A percentile compares a stretch with the other conserved stretches of the same genome.
Evolutionary conservation across 306 rosid genomes (phyloP).

Genomic region (Prunus dulcis): DNA sequence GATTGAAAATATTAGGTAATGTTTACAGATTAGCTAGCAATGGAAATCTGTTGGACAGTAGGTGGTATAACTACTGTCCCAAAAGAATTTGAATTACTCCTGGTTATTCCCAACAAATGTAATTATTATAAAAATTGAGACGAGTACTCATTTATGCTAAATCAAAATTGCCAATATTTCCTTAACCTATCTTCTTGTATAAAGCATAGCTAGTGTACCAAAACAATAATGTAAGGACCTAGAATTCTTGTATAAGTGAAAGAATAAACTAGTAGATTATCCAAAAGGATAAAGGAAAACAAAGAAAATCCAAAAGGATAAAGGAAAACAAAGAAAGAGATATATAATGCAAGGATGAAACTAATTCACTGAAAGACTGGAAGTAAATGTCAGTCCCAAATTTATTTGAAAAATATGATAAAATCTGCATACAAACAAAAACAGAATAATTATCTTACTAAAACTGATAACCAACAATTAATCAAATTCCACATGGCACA

Average conservation of each 20-base stretch:
- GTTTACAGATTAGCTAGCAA: background rate
- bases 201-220: background rate
- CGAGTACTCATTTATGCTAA: background rate
- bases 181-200: background rate
- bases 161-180: background rate
- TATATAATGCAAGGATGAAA: background rate
- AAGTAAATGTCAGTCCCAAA: background rate
- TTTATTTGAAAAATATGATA: background rate
- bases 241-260: background rate
- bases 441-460: background rate
- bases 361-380: background rate
- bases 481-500: background rate
- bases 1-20: background rate
- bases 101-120: background rate
- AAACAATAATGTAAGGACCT: slow-evolving; percentile 3
- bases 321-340: background rate
- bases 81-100: background rate
- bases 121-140: background rate
- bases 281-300: background rate
- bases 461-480: background rate
- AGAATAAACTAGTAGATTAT: background rate
- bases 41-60: background rate
- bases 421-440: background rate
- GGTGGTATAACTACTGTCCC: background rate
- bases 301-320: background rate